A percentile compares a stretch with the other conserved stretches of the same genome.
Evolutionary conservation across 23 red algal genomes (phyloP).

Genomic region (Pyropia haitanensis): DNA sequence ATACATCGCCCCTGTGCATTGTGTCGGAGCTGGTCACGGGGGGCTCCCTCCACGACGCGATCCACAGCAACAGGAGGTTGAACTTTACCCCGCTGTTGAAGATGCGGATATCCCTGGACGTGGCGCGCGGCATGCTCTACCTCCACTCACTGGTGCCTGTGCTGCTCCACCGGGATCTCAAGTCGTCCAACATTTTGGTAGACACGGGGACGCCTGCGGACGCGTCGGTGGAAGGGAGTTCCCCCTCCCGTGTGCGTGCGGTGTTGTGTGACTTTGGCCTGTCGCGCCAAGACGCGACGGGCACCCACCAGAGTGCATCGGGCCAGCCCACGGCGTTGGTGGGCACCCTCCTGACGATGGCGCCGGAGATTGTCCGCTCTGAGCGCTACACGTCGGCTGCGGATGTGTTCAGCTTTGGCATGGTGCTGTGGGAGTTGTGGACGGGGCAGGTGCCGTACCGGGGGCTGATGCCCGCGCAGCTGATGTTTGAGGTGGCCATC

Average conservation of each 20-base stretch:
- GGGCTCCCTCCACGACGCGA: slow-evolving; percentile 68
- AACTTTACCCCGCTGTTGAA: slow-evolving; percentile 25
- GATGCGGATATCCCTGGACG: slow-evolving; percentile 36
- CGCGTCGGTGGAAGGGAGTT: too few species aligned
- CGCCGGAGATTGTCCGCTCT: slow-evolving; percentile 45
- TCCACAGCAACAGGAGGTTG: slow-evolving; percentile 28
- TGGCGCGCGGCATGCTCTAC: slow-evolving; percentile 85
- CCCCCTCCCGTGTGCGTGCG: slow-evolving; percentile 8
- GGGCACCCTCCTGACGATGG: slow-evolving; percentile 64
- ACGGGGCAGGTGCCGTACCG: slow-evolving; percentile 40
- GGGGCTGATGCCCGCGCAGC: slow-evolving; percentile 42
- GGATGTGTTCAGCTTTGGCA: slow-evolving; percentile 63
- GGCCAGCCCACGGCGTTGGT: slow-evolving; percentile 8
- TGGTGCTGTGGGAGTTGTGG: slow-evolving; percentile 67
- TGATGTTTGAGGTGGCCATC: slow-evolving; percentile 64
- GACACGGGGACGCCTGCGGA: slow-evolving; percentile 2
- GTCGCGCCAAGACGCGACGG: slow-evolving; percentile 2
- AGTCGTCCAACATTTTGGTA: slow-evolving; percentile 81
- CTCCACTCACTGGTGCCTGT: slow-evolving; percentile 67
- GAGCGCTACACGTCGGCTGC: slow-evolving; percentile 32
- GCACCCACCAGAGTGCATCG: not conserved
- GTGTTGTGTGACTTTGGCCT: slow-evolving; percentile 86
- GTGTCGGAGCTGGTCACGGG: slow-evolving; percentile 86
- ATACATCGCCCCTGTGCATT: slow-evolving; percentile 82
- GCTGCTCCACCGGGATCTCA: slow-evolving; percentile 82